phyloP scores from a whole-genome alignment of 495 filamentous ascomycete genomes.

The Trichocladium uniseriatum region DNA sequence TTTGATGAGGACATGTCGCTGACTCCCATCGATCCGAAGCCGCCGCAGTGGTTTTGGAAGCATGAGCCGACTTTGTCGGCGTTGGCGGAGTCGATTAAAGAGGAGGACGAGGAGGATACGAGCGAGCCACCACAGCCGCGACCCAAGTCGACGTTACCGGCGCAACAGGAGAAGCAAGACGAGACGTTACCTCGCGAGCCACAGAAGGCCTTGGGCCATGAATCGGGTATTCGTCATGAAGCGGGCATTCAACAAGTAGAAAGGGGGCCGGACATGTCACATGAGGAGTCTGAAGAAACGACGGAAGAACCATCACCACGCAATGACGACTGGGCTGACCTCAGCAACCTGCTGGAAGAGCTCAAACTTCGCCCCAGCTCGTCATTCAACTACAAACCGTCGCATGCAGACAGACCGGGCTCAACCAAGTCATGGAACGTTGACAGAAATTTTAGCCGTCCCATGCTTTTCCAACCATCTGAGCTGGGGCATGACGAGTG shows the following conservation, averaged over 20 bases:
- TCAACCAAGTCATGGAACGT: slow-evolving; percentile 20
- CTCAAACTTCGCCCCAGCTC: slow-evolving; percentile 12
- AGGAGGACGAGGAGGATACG: slow-evolving; percentile 13
- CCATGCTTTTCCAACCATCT: neutral
- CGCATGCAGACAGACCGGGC: slow-evolving; percentile 12
- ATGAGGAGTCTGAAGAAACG: neutral
- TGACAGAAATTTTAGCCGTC: slow-evolving; percentile 13
- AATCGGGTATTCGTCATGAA: no score
- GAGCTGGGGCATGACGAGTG: no score
- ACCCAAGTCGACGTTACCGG: no score
- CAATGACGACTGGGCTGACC: slow-evolving; percentile 5
- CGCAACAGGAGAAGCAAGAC: neutral
- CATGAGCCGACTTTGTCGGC: slow-evolving; percentile 12
- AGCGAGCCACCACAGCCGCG: no score
- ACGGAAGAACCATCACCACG: neutral
- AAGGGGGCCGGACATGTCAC: no score
- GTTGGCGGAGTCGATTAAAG: slow-evolving; percentile 1
- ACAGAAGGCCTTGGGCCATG: no score
- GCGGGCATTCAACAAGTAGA: no score
- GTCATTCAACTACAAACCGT: slow-evolving; percentile 4
- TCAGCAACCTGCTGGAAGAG: slow-evolving; percentile 7
- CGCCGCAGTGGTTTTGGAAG: slow-evolving; percentile 13
- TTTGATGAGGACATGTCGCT: slow-evolving; percentile 14
- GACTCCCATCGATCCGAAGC: slow-evolving; percentile 13
- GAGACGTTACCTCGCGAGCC: neutral